phyloP scores from a whole-genome alignment of 1,139 yeast species.

The Sugiyamaella grinbergsii region DNA sequence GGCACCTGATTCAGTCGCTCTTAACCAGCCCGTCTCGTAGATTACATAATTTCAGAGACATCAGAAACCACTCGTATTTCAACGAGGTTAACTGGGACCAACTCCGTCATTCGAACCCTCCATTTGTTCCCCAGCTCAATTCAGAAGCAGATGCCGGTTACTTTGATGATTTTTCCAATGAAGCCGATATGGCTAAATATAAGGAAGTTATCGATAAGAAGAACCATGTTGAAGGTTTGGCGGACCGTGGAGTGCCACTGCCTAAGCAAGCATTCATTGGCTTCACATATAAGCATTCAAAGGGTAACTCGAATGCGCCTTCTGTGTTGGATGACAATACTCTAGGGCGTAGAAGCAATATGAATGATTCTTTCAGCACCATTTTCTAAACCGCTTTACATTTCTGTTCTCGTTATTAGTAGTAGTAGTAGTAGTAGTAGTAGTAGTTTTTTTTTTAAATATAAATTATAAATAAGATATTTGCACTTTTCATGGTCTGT shows the following conservation, averaged over 20 bases:
- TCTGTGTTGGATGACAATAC: constrained; percentile 27
- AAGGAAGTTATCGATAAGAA: constrained; percentile 87
- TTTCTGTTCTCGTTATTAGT: too few species aligned
- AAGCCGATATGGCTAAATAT: constrained; percentile 95
- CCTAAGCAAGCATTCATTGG: constrained; percentile 82
- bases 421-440: too few species aligned
- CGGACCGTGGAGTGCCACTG: constrained; percentile 61
- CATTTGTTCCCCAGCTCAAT: constrained; percentile 95
- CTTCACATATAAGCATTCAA: constrained; percentile 84
- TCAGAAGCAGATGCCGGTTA: constrained; percentile 98
- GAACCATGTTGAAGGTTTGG: constrained; percentile 77
- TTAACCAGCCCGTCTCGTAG: constrained; percentile 81
- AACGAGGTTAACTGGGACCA: constrained; percentile 77
- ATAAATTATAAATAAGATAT: constrained; percentile 4
- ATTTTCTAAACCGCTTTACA: constrained; percentile 32
- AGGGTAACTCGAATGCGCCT: constrained; percentile 27
- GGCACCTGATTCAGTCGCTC: constrained; percentile 77
- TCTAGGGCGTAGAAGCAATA: constrained; percentile 25
- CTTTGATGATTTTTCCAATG: constrained; percentile 96
- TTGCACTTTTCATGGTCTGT: not conserved
- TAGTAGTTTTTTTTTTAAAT: too few species aligned
- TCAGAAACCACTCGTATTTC: constrained; percentile 78
- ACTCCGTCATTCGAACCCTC: constrained; percentile 70
- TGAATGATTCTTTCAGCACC: constrained; percentile 29
- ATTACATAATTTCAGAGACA: constrained; percentile 74